Base-by-base conservation (phyloP, 345 rosid genomes). In the Cardamine occulta region DNA sequence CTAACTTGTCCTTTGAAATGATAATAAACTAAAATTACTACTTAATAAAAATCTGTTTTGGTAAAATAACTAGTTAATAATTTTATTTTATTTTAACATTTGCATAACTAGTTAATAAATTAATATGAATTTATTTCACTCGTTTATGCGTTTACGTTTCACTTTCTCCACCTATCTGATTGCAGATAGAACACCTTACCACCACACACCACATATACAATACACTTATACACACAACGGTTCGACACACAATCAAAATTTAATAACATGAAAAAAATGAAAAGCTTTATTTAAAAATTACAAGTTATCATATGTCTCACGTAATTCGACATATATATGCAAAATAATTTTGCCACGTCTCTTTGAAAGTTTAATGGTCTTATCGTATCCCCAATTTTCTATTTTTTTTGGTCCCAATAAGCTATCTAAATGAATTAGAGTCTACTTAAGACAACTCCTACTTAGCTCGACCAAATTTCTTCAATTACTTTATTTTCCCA, bases 291-390 rank as follows among this genome's bases (percentile, higher is more conserved):
- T 62, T 52, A 53, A 12, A 32, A 53, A 69, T 48, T 63, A 9
- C 44, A 63, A 55, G 76, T 63, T 70, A 26, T 55, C 53, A 17
- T 24, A 13, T 11, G 80, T 56, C 60, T 76, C 60, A 70, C 80
- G 75, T 29, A 70, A 69, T 45, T 69, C 28, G n/a, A 70, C 70
- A 62, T 23, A 44, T 23, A 44, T 34, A 48, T 76, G 32, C 24
- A 45, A 39, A 5, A 11, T 51, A 44, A 47, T 37, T 19, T 48
- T 32, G 49, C 35, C 76, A 77, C 76, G 76, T 64, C 72, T 77
- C 80, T 63, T 70, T 55, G 61, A 76, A 63, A 70, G 75, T 21
- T 55, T 47, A 70, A 70, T 63, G 75, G 75, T 70, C 66, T 34
- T 76, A 55, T 77, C 76, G 26, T 35, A 12, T 47, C 23, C 11